A percentile compares a stretch with the other conserved stretches of the same genome.
These are phyloP conservation scores for Sporobolomyces roseus DNA, from an alignment of 768 basidiomycete species.

Conservation along the genomic window DNA sequence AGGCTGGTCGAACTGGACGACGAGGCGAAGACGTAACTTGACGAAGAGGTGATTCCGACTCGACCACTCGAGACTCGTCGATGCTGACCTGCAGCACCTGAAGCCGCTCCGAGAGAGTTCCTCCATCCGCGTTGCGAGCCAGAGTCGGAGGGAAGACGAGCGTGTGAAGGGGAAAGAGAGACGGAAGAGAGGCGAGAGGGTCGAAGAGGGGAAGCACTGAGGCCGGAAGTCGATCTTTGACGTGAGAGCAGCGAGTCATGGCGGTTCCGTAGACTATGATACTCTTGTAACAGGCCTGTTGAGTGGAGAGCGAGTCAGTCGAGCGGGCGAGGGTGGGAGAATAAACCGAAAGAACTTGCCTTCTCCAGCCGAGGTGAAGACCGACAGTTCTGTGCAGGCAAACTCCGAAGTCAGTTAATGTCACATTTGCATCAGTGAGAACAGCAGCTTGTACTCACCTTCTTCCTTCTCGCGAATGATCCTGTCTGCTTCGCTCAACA, in stretches of 20 bases:
- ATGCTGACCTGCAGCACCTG: neutral
- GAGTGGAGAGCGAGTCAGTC: neutral
- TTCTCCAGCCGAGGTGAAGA: slow-evolving; percentile 17
- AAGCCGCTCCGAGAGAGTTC: slow-evolving; percentile 19
- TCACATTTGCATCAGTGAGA: too few relatives aligned
- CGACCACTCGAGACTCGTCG: slow-evolving; percentile 14
- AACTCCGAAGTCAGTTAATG: neutral
- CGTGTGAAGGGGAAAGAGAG: neutral
- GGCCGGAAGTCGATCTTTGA: neutral
- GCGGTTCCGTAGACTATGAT: slow-evolving; percentile 11
- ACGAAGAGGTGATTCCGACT: slow-evolving; percentile 1
- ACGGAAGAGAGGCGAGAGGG: slow-evolving; percentile 10
- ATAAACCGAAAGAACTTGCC: neutral
- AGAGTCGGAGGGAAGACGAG: neutral
- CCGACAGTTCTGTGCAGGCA: slow-evolving; percentile 22
- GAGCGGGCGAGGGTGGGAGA: neutral
- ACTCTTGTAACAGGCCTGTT: slow-evolving; percentile 15
- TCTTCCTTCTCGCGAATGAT: slow-evolving; percentile 39
- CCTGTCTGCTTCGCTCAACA: slow-evolving; percentile 39
- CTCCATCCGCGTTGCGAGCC: slow-evolving; percentile 4
- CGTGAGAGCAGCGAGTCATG: slow-evolving; percentile 27
- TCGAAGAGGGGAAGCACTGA: slow-evolving; percentile 4
- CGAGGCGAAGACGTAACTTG: slow-evolving; percentile 10
- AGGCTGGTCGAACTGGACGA: neutral
- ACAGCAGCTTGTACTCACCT: slow-evolving; percentile 35